Base-by-base conservation (phyloP, 192 early-diverging fungal genomes). In the Piromyces sp. region DNA sequence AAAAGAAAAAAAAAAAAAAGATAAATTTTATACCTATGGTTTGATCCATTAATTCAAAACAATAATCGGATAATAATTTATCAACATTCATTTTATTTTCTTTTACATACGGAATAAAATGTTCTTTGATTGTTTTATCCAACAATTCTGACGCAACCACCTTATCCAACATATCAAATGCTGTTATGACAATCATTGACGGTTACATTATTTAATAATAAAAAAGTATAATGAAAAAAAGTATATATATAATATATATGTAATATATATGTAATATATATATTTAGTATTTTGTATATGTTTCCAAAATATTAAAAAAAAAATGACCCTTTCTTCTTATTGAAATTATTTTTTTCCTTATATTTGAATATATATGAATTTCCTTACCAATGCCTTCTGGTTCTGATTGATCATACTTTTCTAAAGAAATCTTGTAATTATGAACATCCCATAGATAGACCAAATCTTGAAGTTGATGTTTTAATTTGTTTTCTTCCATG, bases 141-240 rank as follows among this genome's bases (percentile, higher is more conserved):
- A 94, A 83, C 28, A 91, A 86, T 82, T 94, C 92, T 29, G 90
- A 86, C 9, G 92, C 86, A 0, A 87, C 84, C 12, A 89, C 90
- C 13, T 91, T 86, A 80, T 94, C 92, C 30, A 94, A 85, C 30
- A 94, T 81, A 79, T 89, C 87, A 29, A 89, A 83, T 30, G 92
- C 89, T 31, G 87, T 84, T 16, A n/a, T n/a, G n/a, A n/a, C n/a
- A n/a, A n/a, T n/a, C n/a, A n/a, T n/a, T n/a, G n/a, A n/a, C n/a
- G n/a, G n/a, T n/a, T 33, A 3, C 31, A 33, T 6, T 33, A 38
- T 79, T 29, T 83, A 84, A 31, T 31, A 28, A 38, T 79, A 78
- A 79, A n/a, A 38, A 83, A n/a, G 31, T 33, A 33, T 33, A 33
- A 33, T 6, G 9, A 33, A 33, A 9, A 33, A 33, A 33, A 33